These are phyloP conservation scores for Bullera alba DNA, from an alignment of 768 basidiomycete species.

Conservation along the genomic window DNA sequence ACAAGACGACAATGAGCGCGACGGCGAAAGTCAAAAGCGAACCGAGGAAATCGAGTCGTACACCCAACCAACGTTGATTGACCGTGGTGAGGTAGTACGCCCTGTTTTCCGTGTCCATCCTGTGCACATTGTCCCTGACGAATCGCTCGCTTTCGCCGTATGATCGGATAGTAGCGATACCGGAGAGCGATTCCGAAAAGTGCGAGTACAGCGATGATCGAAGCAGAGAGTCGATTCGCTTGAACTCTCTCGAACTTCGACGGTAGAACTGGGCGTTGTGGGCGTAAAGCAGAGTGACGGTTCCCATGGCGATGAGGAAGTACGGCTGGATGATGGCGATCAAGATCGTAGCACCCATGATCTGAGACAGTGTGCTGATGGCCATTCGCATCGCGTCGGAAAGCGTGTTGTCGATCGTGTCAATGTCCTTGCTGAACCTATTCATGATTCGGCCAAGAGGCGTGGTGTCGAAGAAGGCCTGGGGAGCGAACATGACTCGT, in stretches of 20 bases:
- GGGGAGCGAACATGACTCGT: slow-evolving; percentile 69
- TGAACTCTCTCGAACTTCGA: slow-evolving; percentile 76
- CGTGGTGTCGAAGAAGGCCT: slow-evolving; percentile 76
- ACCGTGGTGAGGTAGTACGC: slow-evolving; percentile 82
- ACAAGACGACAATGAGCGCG: slow-evolving; percentile 67
- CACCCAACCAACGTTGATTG: slow-evolving; percentile 77
- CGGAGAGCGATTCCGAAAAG: slow-evolving; percentile 83
- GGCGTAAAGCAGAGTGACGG: slow-evolving; percentile 57
- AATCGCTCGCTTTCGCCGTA: slow-evolving; percentile 77
- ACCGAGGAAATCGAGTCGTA: slow-evolving; percentile 83
- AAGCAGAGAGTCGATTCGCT: slow-evolving; percentile 68
- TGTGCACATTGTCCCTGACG: slow-evolving; percentile 62
- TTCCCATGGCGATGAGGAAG: slow-evolving; percentile 70
- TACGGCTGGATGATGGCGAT: slow-evolving; percentile 64
- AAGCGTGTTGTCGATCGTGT: slow-evolving; percentile 44
- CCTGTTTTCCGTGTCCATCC: slow-evolving; percentile 71
- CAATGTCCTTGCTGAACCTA: slow-evolving; percentile 44
- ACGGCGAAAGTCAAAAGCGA: slow-evolving; percentile 68
- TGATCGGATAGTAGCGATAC: slow-evolving; percentile 78
- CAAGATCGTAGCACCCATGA: slow-evolving; percentile 69
- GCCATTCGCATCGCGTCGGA: slow-evolving; percentile 48
- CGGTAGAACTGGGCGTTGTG: slow-evolving; percentile 77
- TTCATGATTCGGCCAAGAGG: slow-evolving; percentile 47
- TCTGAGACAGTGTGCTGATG: slow-evolving; percentile 56
- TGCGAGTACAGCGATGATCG: slow-evolving; percentile 82